These are phyloP conservation scores for Entomortierella lignicola DNA, from an alignment of 192 early-diverging fungal genomes.

Conservation along the genomic window DNA sequence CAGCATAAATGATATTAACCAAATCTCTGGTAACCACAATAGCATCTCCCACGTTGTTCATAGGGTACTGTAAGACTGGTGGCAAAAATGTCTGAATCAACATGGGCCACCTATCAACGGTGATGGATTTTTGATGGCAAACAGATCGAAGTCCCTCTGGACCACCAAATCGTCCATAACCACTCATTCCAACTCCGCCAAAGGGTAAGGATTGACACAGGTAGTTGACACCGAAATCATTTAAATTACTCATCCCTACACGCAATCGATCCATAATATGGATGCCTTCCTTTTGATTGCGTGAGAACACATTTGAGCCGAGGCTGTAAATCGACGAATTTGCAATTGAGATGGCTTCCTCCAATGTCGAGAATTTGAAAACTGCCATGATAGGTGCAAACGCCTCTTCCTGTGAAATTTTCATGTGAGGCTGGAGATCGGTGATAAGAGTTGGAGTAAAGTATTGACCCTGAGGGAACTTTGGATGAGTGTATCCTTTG, in stretches of 20 bases:
- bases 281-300: constrained; percentile 68
- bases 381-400: constrained; percentile 88
- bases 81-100: constrained; percentile 79
- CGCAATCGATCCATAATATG: constrained; percentile 71
- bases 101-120: constrained; percentile 74
- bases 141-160: constrained; percentile 78
- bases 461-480: constrained; percentile 81
- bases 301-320: constrained; percentile 83
- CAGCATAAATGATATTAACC: constrained; percentile 48
- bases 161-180: constrained; percentile 81
- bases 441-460: constrained; percentile 85
- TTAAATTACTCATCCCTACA: constrained; percentile 86
- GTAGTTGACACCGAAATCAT: constrained; percentile 90
- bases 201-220: constrained; percentile 86
- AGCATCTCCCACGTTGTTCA: constrained; percentile 54
- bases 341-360: constrained; percentile 74
- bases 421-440: constrained; percentile 81
- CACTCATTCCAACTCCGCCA: constrained; percentile 83
- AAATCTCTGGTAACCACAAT: constrained; percentile 52
- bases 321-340: constrained; percentile 82
- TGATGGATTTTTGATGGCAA: constrained; percentile 76
- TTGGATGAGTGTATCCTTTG: constrained; percentile 72
- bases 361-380: constrained; percentile 75
- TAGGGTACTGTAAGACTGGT: constrained; percentile 81
- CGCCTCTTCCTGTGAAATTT: constrained; percentile 77